Base-by-base conservation (phyloP, 345 rosid species). In the Eucalyptus tenuipes region DNA sequence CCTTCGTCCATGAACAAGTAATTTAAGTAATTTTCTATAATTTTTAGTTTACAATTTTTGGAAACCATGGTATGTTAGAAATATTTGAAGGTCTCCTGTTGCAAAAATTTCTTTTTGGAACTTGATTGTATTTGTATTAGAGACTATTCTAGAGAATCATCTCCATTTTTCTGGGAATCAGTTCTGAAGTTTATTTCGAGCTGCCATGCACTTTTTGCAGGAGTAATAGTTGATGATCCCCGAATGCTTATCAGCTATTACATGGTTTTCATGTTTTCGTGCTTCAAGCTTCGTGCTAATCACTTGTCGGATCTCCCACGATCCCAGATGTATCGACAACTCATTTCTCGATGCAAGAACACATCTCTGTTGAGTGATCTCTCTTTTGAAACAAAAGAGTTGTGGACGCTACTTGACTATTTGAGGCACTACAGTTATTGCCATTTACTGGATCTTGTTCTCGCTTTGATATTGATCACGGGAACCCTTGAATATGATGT, bases 401-500 rank as follows among this genome's bases (percentile, higher is more conserved):
- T 92, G 86, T 93, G 94, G 94, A 93, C 93, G 18, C 88, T 90
- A 71, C 90, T 93, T 13, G 94, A 93, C 86, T 93, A 93, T 89
- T 88, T 89, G 81, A 91, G 93, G 90, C 92, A 92, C 66, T 91
- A 93, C 79, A 87, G 92, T 68, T 93, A 92, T 57, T 93, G 94
- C 90, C 93, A 93, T 87, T 85, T 91, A 53, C 89, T 92, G 71
- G 93, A 93, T 88, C 92, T 93, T 88, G 92, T 92, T 75, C 93
- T 93, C 27, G 87, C 91, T n/a, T 86, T 93, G 85, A 89, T 93
- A 79, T 88, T 94, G 71, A 91, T 93, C 86, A 94, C 95, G 13
- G 96, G 96, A 53, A 94, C 96, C 13, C 94, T 94, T n/a, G 96
- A 94, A 88, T 94, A 92, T 59, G 96, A 94, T 50, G 87, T 94